Evolutionary conservation across 306 rosid genomes (phyloP).

Genomic region (Cyclanthera cordifolia): DNA sequence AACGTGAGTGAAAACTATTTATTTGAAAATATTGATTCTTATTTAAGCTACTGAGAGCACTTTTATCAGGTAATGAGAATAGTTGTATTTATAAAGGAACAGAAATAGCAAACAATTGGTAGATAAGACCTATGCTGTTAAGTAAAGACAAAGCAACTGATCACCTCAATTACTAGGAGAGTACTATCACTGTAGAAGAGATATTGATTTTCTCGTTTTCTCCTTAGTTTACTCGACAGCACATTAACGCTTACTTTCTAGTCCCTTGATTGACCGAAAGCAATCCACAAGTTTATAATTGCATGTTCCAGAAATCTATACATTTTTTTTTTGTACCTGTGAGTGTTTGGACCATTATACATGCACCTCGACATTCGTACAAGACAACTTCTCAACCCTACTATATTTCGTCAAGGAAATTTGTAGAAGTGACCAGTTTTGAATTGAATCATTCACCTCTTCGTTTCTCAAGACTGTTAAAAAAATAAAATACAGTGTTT

Average conservation of each 20-base stretch:
- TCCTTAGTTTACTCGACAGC: background rate
- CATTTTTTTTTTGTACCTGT: too few species aligned
- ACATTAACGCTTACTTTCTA: background rate
- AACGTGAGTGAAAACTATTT: conserved; percentile 43
- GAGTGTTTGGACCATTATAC: too few species aligned
- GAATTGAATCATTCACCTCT: too few species aligned
- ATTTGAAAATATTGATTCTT: background rate
- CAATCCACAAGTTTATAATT: background rate
- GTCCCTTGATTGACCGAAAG: background rate
- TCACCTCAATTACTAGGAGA: background rate
- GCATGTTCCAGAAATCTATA: background rate
- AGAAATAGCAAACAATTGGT: background rate
- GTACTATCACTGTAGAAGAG: background rate
- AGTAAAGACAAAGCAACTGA: background rate
- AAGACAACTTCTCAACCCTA: too few species aligned
- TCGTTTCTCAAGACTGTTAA: too few species aligned
- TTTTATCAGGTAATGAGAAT: background rate
- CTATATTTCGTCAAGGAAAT: too few species aligned
- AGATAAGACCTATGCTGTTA: background rate
- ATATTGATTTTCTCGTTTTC: background rate
- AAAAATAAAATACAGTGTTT: too few species aligned
- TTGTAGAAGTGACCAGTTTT: too few species aligned
- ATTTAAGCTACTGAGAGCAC: background rate
- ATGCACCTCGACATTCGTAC: too few species aligned
- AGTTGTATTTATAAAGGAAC: background rate